These are phyloP conservation scores for Linnemannia hyalina DNA, from an alignment of 192 early-diverging fungal genomes.

Conservation along the genomic window DNA sequence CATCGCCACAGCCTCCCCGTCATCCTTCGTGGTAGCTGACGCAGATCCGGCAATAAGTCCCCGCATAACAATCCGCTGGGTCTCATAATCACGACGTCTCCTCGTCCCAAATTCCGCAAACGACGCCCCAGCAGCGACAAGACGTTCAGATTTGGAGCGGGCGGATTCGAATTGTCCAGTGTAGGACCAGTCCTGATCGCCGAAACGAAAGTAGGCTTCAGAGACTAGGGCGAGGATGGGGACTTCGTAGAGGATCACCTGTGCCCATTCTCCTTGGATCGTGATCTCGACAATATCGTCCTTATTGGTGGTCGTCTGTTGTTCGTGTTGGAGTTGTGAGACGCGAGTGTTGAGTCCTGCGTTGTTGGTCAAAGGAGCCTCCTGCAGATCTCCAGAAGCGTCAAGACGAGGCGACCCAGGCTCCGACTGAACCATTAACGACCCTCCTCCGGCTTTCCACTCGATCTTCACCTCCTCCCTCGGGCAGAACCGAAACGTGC, in stretches of 20 bases:
- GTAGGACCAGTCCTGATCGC: slow-evolving; percentile 79
- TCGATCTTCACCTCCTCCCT: slow-evolving; percentile 58
- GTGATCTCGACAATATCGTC: slow-evolving; percentile 55
- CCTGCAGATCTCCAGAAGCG: slow-evolving; percentile 30
- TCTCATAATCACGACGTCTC: slow-evolving; percentile 73
- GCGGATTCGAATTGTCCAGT: slow-evolving; percentile 70
- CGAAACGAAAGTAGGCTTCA: slow-evolving; percentile 75
- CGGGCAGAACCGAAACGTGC: slow-evolving; percentile 69
- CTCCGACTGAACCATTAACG: background rate
- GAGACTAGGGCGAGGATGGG: slow-evolving; percentile 76
- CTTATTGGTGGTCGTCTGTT: background rate
- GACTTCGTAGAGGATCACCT: slow-evolving; percentile 85
- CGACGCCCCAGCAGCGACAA: slow-evolving; percentile 68
- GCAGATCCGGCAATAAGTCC: slow-evolving; percentile 53
- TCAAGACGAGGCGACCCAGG: slow-evolving; percentile 6
- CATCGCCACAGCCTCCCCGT: background rate
- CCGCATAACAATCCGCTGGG: slow-evolving; percentile 74
- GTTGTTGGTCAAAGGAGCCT: background rate
- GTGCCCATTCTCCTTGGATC: slow-evolving; percentile 73
- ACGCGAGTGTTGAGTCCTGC: slow-evolving; percentile 1
- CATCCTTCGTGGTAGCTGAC: background rate
- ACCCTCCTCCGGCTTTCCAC: background rate
- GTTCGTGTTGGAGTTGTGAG: background rate
- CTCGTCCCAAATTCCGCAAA: slow-evolving; percentile 89
- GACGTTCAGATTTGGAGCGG: slow-evolving; percentile 59